Percentiles rank a stretch among this genome's conserved stretches.
phyloP scores from a whole-genome alignment of 2,329 filamentous ascomycete genomes.

The Dothidotthia symphoricarpi region DNA sequence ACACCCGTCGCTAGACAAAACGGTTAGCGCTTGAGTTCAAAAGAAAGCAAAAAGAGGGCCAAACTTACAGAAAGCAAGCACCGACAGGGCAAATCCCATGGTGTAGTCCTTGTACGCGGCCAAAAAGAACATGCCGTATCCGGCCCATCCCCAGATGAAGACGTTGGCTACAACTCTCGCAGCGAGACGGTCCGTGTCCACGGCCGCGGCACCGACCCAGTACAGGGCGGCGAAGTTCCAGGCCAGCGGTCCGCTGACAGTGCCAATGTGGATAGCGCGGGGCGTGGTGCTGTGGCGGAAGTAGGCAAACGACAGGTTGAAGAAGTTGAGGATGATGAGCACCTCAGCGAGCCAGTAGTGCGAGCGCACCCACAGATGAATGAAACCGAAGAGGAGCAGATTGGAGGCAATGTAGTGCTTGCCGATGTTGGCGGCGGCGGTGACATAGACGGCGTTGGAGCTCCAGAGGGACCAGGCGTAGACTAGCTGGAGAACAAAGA shows the following conservation, averaged over 20 bases:
- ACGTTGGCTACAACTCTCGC: conserved; percentile 82
- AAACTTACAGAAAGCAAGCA: conserved; percentile 65
- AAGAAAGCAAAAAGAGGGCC: not conserved
- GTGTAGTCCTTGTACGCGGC: conserved; percentile 70
- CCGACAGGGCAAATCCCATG: conserved; percentile 74
- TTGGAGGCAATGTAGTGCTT: conserved; percentile 86
- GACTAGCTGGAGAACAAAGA: conserved; percentile 72
- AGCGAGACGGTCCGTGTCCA: conserved; percentile 63
- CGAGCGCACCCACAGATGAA: conserved; percentile 76
- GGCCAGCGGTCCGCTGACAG: conserved; percentile 73
- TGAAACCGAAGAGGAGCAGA: conserved; percentile 75
- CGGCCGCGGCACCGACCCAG: conserved; percentile 83
- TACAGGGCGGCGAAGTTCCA: conserved; percentile 86
- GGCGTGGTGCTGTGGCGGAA: conserved; percentile 73
- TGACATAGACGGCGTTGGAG: conserved; percentile 60
- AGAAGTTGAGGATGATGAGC: conserved; percentile 74
- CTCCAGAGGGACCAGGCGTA: conserved; percentile 79
- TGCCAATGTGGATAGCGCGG: conserved; percentile 72
- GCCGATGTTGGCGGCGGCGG: conserved; percentile 72
- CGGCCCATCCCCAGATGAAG: conserved; percentile 80
- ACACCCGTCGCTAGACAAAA: conserved; percentile 63
- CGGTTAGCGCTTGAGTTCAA: conserved; percentile 1
- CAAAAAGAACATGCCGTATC: conserved; percentile 75
- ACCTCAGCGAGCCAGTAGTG: conserved; percentile 75
- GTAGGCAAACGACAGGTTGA: conserved; percentile 76